These are phyloP conservation scores for Coemansia sp. DNA, from an alignment of 192 early-diverging fungal genomes.

Conservation along the genomic window DNA sequence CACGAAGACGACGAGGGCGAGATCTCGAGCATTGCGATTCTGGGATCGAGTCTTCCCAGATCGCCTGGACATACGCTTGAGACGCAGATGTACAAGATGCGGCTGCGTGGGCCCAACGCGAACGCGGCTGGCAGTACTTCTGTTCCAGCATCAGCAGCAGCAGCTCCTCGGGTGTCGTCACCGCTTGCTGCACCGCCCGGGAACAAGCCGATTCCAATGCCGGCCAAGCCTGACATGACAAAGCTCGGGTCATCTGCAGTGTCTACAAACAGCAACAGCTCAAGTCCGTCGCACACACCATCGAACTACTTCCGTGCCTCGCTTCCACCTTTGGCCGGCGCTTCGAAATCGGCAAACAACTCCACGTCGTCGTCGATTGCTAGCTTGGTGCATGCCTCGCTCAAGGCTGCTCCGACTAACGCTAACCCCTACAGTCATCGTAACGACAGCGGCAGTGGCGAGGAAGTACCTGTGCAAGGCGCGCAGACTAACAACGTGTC, in stretches of 20 bases:
- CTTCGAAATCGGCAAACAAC: conserved; percentile 19
- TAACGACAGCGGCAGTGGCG: conserved; percentile 7
- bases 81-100: conserved; percentile 53
- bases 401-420: conserved; percentile 20
- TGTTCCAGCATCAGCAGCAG: neutral
- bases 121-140: neutral
- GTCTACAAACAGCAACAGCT: conserved; percentile 4
- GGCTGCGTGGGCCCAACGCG: conserved; percentile 38
- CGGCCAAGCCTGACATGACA: conserved; percentile 3
- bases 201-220: neutral
- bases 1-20: conserved; percentile 19
- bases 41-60: conserved; percentile 50
- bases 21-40: conserved; percentile 47
- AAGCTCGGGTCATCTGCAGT: conserved; percentile 9
- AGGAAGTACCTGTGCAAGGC: neutral
- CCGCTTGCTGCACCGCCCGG: conserved; percentile 25
- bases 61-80: conserved; percentile 45
- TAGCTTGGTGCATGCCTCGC: conserved; percentile 36
- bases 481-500: neutral
- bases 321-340: conserved; percentile 43
- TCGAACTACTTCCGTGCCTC: conserved; percentile 53
- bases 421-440: conserved; percentile 51
- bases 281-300: conserved; percentile 35
- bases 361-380: conserved; percentile 48
- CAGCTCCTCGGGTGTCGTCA: conserved; percentile 35